Evolutionary conservation across 176 grass and related monocot genomes (phyloP), one percentile per base, ranked within the genome.

Genomic region (Elymus sibiricus): DNA sequence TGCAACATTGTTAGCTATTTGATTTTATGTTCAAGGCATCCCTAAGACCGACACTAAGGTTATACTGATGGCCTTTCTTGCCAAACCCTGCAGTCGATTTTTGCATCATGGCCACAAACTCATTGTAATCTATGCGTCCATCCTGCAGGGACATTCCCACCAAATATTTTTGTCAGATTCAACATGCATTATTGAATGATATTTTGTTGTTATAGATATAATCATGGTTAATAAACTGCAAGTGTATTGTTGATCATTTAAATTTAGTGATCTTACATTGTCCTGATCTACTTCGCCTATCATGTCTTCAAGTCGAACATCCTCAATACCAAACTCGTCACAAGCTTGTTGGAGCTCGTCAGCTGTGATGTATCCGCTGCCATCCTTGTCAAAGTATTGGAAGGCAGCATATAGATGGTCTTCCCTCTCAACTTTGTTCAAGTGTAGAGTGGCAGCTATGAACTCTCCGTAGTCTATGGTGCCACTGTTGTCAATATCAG

Each of bases 391-490:
- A 5, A 93, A 93, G 65, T 90, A 93, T 46, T 90, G 83, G 79
- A 93, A 93, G 25, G 92, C 88, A 0, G 92, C 92, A 64, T 88
- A 93, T 1, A 90, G 81, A 70, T 93, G 88, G 43, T 90, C 92
- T 35, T 90, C 88, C 82, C 24, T 93, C 49, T 93, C 92, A 9
- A 93, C 80, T 69, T 93, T 93, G 83, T 90, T 93, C 53, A 93
- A 79, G 74, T 93, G 92, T 53, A 93, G 70, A 37, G 92, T 93
- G 7, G 92, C 92, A 39, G 92, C 92, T 70, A 93, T 87, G 83
- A 93, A 93, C 67, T 93, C 92, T 27, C 92, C 92, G 5, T 93
- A 93, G n/a, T 93, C 88, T 27, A 93, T 90, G 47, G 92, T 93
- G 4, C 92, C 92, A 28, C 92, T 90, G 22, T 93, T 90, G 83